A percentile compares a stretch with the other conserved stretches of the same genome.
phyloP scores from a whole-genome alignment of 345 rosid genomes.

The Alliaria petiolata region DNA sequence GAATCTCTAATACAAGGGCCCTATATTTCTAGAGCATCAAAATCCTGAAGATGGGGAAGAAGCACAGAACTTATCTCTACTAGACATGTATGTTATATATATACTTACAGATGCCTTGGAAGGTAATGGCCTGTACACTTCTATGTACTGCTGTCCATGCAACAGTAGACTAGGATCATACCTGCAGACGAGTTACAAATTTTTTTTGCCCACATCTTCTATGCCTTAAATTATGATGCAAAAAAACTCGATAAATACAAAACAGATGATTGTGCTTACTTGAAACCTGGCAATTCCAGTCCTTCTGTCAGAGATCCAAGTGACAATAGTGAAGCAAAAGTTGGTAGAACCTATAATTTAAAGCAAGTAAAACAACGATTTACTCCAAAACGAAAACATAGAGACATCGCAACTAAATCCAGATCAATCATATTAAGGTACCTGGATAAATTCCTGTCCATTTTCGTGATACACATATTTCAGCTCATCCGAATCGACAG shows the following conservation, averaged over 20 bases:
- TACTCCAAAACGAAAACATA: background rate
- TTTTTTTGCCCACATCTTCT: too few species aligned
- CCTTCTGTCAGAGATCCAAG: conserved; percentile 31
- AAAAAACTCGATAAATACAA: background rate
- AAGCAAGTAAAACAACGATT: background rate
- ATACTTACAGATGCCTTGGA: conserved; percentile 62
- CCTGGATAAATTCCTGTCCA: conserved; percentile 72
- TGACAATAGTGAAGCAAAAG: conserved; percentile 62
- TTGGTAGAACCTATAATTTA: conserved; percentile 64
- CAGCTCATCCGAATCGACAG: conserved; percentile 68
- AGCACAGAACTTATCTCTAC: background rate
- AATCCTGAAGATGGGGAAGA: background rate
- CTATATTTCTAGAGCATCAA: background rate
- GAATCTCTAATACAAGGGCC: background rate
- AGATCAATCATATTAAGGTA: conserved; percentile 16
- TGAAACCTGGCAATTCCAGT: conserved; percentile 48
- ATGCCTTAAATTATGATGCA: background rate
- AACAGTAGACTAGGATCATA: conserved; percentile 67
- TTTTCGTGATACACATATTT: conserved; percentile 67
- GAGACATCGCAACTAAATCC: background rate
- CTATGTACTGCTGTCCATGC: conserved; percentile 90
- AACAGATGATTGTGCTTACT: conserved; percentile 40
- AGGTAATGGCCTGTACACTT: conserved; percentile 74
- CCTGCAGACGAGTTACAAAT: conserved; percentile 42
- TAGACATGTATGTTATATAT: background rate